phyloP scores from a whole-genome alignment of 2,329 filamentous ascomycete genomes.

The Nigrospora osmanthi region DNA sequence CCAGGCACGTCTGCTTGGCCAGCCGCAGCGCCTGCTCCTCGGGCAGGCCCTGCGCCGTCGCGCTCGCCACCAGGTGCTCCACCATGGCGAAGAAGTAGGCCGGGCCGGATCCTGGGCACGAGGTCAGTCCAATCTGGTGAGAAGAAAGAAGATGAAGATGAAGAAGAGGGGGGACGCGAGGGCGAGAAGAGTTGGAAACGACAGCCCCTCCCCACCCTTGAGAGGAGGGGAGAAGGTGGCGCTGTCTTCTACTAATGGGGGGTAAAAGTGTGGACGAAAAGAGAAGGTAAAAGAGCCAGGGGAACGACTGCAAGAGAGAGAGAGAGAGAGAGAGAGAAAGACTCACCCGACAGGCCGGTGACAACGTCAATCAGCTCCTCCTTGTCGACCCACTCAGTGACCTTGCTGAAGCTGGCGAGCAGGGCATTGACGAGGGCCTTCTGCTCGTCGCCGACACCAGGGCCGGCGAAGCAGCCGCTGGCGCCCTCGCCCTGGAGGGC shows the following conservation, averaged over 20 bases:
- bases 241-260: too few relatives aligned
- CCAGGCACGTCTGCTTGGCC: constrained; percentile 41
- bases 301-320: not conserved
- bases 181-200: not conserved
- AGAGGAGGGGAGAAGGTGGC: too few relatives aligned
- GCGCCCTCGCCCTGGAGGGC: constrained; percentile 42
- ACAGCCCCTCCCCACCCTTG: not conserved
- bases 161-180: not conserved
- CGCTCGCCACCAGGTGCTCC: constrained; percentile 39
- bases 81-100: constrained; percentile 47
- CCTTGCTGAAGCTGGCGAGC: constrained; percentile 37
- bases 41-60: constrained; percentile 33
- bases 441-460: constrained; percentile 32
- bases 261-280: not conserved
- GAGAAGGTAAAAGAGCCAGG: not conserved
- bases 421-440: constrained; percentile 32
- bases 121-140: not conserved
- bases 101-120: constrained; percentile 35
- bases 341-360: constrained; percentile 38
- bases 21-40: constrained; percentile 39
- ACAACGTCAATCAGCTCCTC: constrained; percentile 43
- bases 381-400: constrained; percentile 39
- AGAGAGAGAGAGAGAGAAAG: too few relatives aligned
- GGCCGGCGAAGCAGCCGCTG: constrained; percentile 35
- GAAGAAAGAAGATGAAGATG: too few relatives aligned